Percentiles rank a stretch among this genome's conserved stretches.
phyloP scores from a whole-genome alignment of 129 eudicot species.

The Helianthus tuberosus region DNA sequence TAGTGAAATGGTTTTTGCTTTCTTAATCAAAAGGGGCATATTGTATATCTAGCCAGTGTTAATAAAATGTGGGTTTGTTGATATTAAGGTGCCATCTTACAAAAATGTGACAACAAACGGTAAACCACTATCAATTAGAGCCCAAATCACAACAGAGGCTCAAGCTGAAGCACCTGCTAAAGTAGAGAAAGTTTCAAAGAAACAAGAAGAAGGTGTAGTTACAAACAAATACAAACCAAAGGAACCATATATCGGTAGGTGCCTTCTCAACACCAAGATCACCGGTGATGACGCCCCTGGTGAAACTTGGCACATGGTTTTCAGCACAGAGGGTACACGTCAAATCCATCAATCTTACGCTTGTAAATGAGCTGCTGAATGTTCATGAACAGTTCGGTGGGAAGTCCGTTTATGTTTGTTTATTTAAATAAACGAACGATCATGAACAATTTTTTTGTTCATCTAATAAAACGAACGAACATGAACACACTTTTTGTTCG shows the following conservation, averaged over 20 bases:
- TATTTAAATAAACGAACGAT: too few relatives aligned
- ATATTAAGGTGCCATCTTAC: slow-evolving; percentile 66
- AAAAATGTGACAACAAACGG: slow-evolving; percentile 61
- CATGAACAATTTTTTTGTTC: too few relatives aligned
- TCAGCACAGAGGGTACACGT: slow-evolving; percentile 77
- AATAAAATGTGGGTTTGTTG: slow-evolving; percentile 5
- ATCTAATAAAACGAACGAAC: too few relatives aligned
- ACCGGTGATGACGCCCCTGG: slow-evolving; percentile 99
- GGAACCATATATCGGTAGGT: slow-evolving; percentile 71
- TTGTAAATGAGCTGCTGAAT: too few relatives aligned
- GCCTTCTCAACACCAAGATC: slow-evolving; percentile 97
- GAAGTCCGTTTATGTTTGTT: too few relatives aligned
- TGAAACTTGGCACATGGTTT: slow-evolving; percentile 99
- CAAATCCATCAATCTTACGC: not conserved
- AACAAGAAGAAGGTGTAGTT: slow-evolving; percentile 84
- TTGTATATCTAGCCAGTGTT: not conserved
- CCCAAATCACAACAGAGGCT: slow-evolving; percentile 79
- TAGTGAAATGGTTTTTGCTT: too few relatives aligned
- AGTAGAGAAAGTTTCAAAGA: slow-evolving; percentile 82
- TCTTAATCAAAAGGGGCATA: too few relatives aligned
- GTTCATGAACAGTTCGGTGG: too few relatives aligned
- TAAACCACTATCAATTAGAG: slow-evolving; percentile 62
- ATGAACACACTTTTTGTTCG: too few relatives aligned
- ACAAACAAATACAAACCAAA: slow-evolving; percentile 79
- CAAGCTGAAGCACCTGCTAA: slow-evolving; percentile 53